Evolutionary conservation across 345 rosid genomes (phyloP).

Genomic region (Eutrema yunnanense): DNA sequence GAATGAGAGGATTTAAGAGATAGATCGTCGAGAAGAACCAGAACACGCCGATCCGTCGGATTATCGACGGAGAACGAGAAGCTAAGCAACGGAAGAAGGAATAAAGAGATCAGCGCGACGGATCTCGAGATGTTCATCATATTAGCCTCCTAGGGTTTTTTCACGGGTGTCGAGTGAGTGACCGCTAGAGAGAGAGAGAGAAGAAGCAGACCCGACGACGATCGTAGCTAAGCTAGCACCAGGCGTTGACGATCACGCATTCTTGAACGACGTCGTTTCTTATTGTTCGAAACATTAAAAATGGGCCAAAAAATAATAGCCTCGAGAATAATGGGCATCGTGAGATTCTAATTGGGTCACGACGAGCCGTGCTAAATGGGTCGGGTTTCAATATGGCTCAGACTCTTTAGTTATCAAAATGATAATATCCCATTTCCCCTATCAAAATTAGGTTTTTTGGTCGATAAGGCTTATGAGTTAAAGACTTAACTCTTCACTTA

Average conservation of each 20-base stretch:
- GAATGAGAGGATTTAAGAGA: conserved; percentile 62
- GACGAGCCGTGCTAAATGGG: neutral
- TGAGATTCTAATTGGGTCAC: neutral
- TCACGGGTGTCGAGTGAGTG: conserved; percentile 5
- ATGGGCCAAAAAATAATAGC: neutral
- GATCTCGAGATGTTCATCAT: conserved; percentile 27
- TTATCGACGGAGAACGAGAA: conserved; percentile 51
- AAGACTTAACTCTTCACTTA: neutral
- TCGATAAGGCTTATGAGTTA: neutral
- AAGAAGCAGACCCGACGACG: conserved; percentile 6
- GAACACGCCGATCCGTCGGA: conserved; percentile 47
- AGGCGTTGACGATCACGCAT: conserved; percentile 22
- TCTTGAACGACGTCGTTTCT: neutral
- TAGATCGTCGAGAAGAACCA: conserved; percentile 57
- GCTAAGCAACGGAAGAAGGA: conserved; percentile 35
- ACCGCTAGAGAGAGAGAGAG: conserved; percentile 11
- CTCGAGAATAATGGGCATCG: neutral
- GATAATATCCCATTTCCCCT: too few relatives aligned
- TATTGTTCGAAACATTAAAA: neutral
- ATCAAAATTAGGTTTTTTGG: neutral
- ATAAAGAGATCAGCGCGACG: conserved; percentile 23
- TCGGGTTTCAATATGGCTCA: neutral
- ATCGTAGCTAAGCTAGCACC: conserved; percentile 2
- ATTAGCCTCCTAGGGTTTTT: conserved; percentile 9
- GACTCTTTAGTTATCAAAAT: neutral